Conservation (phyloP, 1,139 yeast species). For the Geotrichum restrictum region DNA sequence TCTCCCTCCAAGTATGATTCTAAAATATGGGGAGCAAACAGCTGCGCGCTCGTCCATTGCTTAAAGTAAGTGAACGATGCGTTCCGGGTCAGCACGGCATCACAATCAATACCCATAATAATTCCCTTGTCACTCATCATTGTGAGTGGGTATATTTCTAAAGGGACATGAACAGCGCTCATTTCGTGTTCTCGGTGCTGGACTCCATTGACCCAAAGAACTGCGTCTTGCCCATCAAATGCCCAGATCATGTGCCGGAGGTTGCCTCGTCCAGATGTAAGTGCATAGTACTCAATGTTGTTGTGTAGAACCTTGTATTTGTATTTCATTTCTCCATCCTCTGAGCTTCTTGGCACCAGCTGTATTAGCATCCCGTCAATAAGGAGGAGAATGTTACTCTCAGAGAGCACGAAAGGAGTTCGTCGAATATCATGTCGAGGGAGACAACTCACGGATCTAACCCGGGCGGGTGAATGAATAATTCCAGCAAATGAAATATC, state of each 20-base stretch:
- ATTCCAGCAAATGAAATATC: conserved; percentile 36
- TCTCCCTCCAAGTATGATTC: conserved; percentile 34
- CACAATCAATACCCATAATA: conserved; percentile 41
- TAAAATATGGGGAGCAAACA: conserved; percentile 38
- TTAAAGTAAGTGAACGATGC: conserved; percentile 37
- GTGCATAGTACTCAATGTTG: conserved; percentile 32
- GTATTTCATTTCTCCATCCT: conserved; percentile 23
- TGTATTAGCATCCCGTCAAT: conserved; percentile 38
- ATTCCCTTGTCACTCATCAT: conserved; percentile 42
- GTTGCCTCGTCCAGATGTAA: conserved; percentile 25
- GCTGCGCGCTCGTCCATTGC: conserved; percentile 38
- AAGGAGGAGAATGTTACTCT: conserved; percentile 33
- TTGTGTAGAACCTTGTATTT: conserved; percentile 30
- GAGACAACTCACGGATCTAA: conserved; percentile 34
- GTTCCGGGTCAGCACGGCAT: conserved; percentile 37
- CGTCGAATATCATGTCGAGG: conserved; percentile 16
- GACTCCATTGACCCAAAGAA: conserved; percentile 34
- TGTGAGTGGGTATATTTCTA: conserved; percentile 43
- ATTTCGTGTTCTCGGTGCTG: conserved; percentile 1
- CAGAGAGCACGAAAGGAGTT: conserved; percentile 12
- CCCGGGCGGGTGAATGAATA: conserved; percentile 39
- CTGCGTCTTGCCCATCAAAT: conserved; percentile 41
- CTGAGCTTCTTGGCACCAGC: conserved; percentile 24
- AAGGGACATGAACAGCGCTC: conserved; percentile 27
- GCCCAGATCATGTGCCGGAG: conserved; percentile 39